A percentile compares a stretch with the other conserved stretches of the same genome.
Conservation (phyloP, 2,329 filamentous ascomycete genomes). For the Trichoderma sp. region DNA sequence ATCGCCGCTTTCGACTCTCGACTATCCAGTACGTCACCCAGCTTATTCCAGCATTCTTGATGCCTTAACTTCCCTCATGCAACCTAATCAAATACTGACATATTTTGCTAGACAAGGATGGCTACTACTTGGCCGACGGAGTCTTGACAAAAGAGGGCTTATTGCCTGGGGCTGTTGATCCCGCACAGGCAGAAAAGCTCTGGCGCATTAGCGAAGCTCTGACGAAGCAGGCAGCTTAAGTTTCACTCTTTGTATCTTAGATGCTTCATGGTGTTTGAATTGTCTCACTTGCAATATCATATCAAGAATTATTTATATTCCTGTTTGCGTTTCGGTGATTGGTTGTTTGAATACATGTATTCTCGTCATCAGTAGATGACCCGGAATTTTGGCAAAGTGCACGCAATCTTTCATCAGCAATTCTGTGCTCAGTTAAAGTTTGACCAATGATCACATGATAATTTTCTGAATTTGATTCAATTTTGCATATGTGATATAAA, state of each 20-base stretch:
- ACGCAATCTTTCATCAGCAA: background rate
- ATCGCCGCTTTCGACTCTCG: background rate
- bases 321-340: too few species aligned
- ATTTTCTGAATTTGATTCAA: background rate
- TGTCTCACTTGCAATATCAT: background rate
- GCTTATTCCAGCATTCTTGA: background rate
- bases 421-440: background rate
- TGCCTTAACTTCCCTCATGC: background rate
- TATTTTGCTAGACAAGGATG: background rate
- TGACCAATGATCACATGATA: background rate
- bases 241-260: background rate
- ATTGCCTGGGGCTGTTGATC: background rate
- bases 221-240: background rate
- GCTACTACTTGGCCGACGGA: slow-evolving; percentile 1
- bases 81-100: background rate
- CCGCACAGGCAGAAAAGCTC: background rate
- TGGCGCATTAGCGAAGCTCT: background rate
- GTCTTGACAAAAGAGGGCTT: background rate
- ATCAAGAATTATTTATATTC: background rate
- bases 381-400: too few species aligned
- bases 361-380: background rate
- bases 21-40: background rate
- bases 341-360: too few species aligned
- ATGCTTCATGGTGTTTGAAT: background rate
- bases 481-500: background rate